phyloP scores from a whole-genome alignment of 495 filamentous ascomycete species.

The Penicilliopsis zonata region DNA sequence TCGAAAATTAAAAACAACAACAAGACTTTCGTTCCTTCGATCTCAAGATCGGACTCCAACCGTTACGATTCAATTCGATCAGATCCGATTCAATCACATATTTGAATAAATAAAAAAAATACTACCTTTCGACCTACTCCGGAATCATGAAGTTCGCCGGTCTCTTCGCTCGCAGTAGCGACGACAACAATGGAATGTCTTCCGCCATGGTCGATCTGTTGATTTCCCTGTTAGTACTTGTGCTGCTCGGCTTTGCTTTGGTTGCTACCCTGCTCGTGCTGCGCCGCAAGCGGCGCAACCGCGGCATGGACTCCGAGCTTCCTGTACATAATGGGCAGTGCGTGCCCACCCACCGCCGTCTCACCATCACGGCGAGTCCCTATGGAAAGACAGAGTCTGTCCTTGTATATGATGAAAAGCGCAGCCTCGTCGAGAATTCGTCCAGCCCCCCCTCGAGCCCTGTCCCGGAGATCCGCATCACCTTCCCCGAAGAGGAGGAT shows the following conservation, averaged over 20 bases:
- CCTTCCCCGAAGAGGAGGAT: slow-evolving; percentile 94
- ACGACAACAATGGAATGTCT: slow-evolving; percentile 28
- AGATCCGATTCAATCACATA: neutral
- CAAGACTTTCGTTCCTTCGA: too few relatives aligned
- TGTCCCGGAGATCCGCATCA: slow-evolving; percentile 96
- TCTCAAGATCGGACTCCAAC: too few relatives aligned
- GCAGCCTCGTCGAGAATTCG: slow-evolving; percentile 60
- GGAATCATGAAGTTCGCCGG: slow-evolving; percentile 35
- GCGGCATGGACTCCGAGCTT: slow-evolving; percentile 40
- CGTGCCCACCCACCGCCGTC: slow-evolving; percentile 46
- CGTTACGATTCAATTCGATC: too few relatives aligned
- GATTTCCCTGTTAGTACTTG: slow-evolving; percentile 66
- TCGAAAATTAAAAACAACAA: too few relatives aligned
- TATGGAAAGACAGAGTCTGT: slow-evolving; percentile 50
- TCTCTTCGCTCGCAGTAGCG: slow-evolving; percentile 39
- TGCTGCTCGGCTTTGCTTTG: slow-evolving; percentile 54
- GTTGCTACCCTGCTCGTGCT: slow-evolving; percentile 57
- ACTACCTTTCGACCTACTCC: slow-evolving; percentile 2
- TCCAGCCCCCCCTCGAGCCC: slow-evolving; percentile 66
- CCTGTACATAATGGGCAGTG: slow-evolving; percentile 46
- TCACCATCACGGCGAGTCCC: slow-evolving; percentile 48
- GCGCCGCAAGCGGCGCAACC: slow-evolving; percentile 46
- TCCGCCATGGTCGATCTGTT: slow-evolving; percentile 57
- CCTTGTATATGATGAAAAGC: slow-evolving; percentile 62
- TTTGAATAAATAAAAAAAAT: neutral